These are phyloP conservation scores for Lagenaria siceraria DNA, from an alignment of 306 rosid species.

Conservation along the genomic window DNA sequence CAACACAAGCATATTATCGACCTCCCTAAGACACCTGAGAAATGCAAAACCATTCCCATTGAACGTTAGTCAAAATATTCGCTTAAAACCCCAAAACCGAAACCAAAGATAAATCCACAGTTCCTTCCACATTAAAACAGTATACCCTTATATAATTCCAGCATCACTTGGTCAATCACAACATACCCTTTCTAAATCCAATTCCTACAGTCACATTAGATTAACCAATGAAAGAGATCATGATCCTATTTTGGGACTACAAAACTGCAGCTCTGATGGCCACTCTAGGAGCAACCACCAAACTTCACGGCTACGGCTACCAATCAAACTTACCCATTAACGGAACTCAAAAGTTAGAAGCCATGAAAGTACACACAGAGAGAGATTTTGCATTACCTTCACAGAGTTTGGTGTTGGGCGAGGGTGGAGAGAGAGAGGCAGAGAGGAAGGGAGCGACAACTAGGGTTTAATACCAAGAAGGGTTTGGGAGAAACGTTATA, in stretches of 20 bases:
- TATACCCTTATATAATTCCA: neutral
- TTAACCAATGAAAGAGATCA: neutral
- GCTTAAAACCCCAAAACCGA: neutral
- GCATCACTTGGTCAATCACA: neutral
- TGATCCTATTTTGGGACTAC: neutral
- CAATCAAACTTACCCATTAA: neutral
- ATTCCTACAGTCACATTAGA: neutral
- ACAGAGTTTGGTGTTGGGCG: neutral
- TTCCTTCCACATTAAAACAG: neutral
- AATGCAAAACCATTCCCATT: neutral
- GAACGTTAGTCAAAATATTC: neutral
- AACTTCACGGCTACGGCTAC: neutral
- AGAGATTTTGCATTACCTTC: neutral
- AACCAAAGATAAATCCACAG: neutral
- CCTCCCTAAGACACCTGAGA: slow-evolving; percentile 21
- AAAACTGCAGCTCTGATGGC: neutral
- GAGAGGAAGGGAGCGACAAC: neutral
- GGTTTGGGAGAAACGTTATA: neutral
- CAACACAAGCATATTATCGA: slow-evolving; percentile 47
- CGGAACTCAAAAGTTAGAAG: neutral
- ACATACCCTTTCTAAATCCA: neutral
- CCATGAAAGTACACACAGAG: neutral
- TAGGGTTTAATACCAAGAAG: slow-evolving; percentile 4
- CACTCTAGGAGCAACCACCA: neutral
- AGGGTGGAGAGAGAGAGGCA: neutral